Base-by-base conservation (phyloP, 108 stramenopile species). In the Nitzschia palea region DNA sequence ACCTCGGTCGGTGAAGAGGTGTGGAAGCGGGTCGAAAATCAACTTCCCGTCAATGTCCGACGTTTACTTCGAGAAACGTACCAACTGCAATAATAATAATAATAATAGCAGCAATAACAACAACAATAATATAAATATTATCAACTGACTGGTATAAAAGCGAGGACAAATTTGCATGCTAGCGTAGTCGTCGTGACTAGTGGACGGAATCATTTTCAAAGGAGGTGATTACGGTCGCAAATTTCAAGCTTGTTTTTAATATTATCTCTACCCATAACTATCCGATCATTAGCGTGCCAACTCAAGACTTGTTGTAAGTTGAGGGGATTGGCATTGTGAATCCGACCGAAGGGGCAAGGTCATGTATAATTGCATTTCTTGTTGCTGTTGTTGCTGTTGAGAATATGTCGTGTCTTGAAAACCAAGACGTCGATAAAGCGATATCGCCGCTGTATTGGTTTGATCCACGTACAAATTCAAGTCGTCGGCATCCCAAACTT, bases 11-110 rank as follows among this genome's bases (percentile, higher is more conserved):
- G 84, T 57, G 76, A 78, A 47, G 73, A 74, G 14, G 47, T 57
- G 4, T 94, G 92, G 92, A 70, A 63, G 23, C 15, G 53, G 33
- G 81, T 87, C 0, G 74, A 85, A 57, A 65, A 62, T 22, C 71
- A 78, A n/a, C 65, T 90, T 48, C 89, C 92, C 8, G 74, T 64
- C 17, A 94, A 89, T 68, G 83, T 90, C 10, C 73, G 82, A 61
- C 67, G 75, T 9, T 69, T 94, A 60, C 76, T 94, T 60, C 65
- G 78, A 34, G 86, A 90, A 58, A 53, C 60, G 23, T 85, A 85
- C 51, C 50, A 73, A 2, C 15, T 75, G 28, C 75, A 73, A 45
- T 44, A 35, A 65, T 63, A 25, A 34, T 40, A 60, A 9, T 28
- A 23, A 23, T 2, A 53, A 23, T 2, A 20, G 31, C 17, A 9